phyloP scores from a whole-genome alignment of 2,329 filamentous ascomycete genomes.

The Sporothrix pallida region DNA sequence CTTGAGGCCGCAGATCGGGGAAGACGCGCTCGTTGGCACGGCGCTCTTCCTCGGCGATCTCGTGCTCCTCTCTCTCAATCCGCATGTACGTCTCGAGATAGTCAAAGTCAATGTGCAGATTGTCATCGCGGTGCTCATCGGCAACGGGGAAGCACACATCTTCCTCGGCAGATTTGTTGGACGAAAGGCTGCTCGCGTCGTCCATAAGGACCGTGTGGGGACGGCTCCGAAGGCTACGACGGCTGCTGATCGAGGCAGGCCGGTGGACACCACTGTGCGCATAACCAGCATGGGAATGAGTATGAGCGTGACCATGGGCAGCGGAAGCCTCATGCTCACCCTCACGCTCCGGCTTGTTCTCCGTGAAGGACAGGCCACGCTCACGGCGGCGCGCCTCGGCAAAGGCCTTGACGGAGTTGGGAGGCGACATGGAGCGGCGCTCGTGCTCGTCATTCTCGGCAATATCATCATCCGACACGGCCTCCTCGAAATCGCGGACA shows the following conservation, averaged over 20 bases:
- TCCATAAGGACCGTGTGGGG: conserved; percentile 59
- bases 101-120: conserved; percentile 88
- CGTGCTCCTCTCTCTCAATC: conserved; percentile 56
- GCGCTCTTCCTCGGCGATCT: conserved; percentile 58
- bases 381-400: conserved; percentile 87
- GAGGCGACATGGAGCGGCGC: conserved; percentile 78
- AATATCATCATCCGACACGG: conserved; percentile 77
- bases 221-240: conserved; percentile 60
- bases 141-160: conserved; percentile 89
- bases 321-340: conserved; percentile 57
- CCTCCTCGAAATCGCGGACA: conserved; percentile 85
- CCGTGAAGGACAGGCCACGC: conserved; percentile 68
- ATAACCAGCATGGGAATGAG: too few relatives aligned
- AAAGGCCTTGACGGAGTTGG: conserved; percentile 97
- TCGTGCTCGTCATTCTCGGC: conserved; percentile 52
- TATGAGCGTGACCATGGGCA: neutral
- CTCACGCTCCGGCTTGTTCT: conserved; percentile 47
- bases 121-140: conserved; percentile 69
- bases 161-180: conserved; percentile 76
- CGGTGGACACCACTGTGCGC: conserved; percentile 59
- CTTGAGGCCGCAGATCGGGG: conserved; percentile 61
- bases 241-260: conserved; percentile 69
- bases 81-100: conserved; percentile 91
- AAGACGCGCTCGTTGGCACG: conserved; percentile 62
- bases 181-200: conserved; percentile 65